phyloP scores from a whole-genome alignment of 2,329 filamentous ascomycete genomes.

The Epichloe festucae region DNA sequence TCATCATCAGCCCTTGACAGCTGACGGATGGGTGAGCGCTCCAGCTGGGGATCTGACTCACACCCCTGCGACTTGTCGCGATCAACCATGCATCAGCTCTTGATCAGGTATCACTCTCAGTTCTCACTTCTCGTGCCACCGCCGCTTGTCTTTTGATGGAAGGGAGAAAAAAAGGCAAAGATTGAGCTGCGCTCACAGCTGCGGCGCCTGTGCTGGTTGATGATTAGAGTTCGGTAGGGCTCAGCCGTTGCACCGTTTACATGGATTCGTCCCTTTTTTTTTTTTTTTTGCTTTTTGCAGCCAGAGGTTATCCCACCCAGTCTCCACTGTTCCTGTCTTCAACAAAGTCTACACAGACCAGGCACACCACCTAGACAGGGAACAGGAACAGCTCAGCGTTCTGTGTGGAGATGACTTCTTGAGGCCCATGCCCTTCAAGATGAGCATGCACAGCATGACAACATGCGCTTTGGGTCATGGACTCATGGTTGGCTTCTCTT shows the following conservation, averaged over 20 bases:
- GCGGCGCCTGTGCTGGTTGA: neutral
- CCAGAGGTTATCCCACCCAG: neutral
- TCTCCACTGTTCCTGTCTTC: neutral
- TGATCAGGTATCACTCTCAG: neutral
- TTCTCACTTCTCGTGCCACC: too few relatives aligned
- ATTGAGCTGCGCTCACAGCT: too few relatives aligned
- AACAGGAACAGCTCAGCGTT: neutral
- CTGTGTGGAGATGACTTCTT: neutral
- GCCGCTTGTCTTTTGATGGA: neutral
- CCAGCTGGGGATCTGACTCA: neutral
- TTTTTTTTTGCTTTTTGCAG: neutral
- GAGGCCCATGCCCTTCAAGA: neutral
- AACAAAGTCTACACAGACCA: neutral
- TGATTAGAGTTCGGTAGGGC: neutral
- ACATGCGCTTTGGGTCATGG: slow-evolving; percentile 3
- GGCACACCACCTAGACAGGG: neutral
- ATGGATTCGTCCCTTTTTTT: neutral
- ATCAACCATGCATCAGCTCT: neutral
- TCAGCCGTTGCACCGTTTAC: neutral
- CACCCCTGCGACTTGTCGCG: neutral
- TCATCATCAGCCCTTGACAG: too few relatives aligned
- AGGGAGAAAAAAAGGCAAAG: too few relatives aligned
- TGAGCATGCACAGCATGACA: neutral
- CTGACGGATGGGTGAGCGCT: neutral
- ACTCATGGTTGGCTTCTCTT: neutral